Evolutionary conservation across 2,329 filamentous ascomycete species (phyloP), one percentile per base, ranked within the genome.

Genomic region (Sarocladiaceae sp.): DNA sequence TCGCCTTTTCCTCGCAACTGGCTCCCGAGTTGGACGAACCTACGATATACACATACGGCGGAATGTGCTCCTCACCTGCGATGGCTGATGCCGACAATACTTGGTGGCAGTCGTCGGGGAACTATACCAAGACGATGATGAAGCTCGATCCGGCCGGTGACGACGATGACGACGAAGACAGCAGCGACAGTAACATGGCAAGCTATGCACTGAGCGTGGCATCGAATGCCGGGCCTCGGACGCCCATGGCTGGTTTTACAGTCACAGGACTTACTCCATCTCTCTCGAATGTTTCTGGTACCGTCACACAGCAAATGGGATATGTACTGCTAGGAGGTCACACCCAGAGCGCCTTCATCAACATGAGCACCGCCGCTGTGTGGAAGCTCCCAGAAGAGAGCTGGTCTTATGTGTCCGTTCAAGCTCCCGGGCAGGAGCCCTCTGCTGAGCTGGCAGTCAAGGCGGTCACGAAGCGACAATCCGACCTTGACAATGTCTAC

Each of bases 281-380:
- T 1, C 82, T 80, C 52, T 82, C 83, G 16, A 85, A 85, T 57
- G 73, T 74, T 4, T 81, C 78, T 13, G 82, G 78, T 3, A 70
- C 72, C 3, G 69, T 83, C 32, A 83, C 80, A 4, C 84, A 89
- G 57, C 80, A 90, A 58, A 81, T 84, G 50, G 82, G 83, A 53
- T 91, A 88, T 52, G 78, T 95, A 11, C 66, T 96, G 18, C 68
- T 96, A 13, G 91, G 90, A 32, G 91, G 91, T 1, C 89, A 96
- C 59, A 95, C 89, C 0, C 72, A 80, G 53, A 64, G 70, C 13
- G 90, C 89, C 0, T 96, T 95, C 58, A 83, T 96, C 66, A 95
- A 96, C 61, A 96, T 95, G 84, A 94, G 88, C 46, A 87, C 88
- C 33, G 79, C 91, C 1, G 91, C 89, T 0, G 69, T 96, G 2